Percentiles rank a stretch among this genome's conserved stretches.
Evolutionary conservation across 192 early-diverging fungal genomes (phyloP).

Genomic region (Coemansia interrupta): DNA sequence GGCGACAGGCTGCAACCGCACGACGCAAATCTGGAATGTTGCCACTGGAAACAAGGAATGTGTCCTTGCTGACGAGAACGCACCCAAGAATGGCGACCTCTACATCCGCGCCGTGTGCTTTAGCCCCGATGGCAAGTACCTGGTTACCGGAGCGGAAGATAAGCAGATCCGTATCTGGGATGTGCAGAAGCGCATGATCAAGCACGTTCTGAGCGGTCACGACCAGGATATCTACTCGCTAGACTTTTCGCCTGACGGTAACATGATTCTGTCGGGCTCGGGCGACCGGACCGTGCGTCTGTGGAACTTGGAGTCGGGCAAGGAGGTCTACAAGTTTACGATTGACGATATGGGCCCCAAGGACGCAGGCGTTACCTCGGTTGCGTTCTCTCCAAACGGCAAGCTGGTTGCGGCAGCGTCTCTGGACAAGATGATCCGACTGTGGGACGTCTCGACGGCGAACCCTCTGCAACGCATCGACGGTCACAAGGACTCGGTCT

Average conservation of each 20-base stretch:
- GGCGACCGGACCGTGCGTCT: constrained; percentile 81
- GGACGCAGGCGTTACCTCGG: constrained; percentile 93
- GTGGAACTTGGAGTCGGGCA: constrained; percentile 81
- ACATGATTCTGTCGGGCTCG: constrained; percentile 83
- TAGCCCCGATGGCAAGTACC: constrained; percentile 81
- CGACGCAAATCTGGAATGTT: constrained; percentile 87
- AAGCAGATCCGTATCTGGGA: constrained; percentile 87
- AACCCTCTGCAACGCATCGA: constrained; percentile 80
- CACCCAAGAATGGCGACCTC: constrained; percentile 75
- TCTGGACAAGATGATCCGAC: constrained; percentile 86
- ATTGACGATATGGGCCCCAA: constrained; percentile 77
- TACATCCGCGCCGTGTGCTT: constrained; percentile 97
- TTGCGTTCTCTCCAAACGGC: constrained; percentile 88
- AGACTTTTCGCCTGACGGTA: constrained; percentile 90
- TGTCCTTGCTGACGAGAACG: constrained; percentile 73
- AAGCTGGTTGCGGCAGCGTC: constrained; percentile 84
- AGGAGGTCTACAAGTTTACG: constrained; percentile 65
- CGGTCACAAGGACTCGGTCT: constrained; percentile 94
- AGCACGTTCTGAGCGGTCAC: constrained; percentile 75
- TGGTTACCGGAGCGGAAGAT: constrained; percentile 96
- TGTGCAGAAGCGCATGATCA: constrained; percentile 59
- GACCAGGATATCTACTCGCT: constrained; percentile 96
- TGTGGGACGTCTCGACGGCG: constrained; percentile 80
- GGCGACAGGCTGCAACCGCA: constrained; percentile 91
- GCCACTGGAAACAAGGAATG: constrained; percentile 70